These are phyloP conservation scores for Trichoderma afroharzianum DNA, from an alignment of 2,329 filamentous ascomycete species.

Conservation along the genomic window DNA sequence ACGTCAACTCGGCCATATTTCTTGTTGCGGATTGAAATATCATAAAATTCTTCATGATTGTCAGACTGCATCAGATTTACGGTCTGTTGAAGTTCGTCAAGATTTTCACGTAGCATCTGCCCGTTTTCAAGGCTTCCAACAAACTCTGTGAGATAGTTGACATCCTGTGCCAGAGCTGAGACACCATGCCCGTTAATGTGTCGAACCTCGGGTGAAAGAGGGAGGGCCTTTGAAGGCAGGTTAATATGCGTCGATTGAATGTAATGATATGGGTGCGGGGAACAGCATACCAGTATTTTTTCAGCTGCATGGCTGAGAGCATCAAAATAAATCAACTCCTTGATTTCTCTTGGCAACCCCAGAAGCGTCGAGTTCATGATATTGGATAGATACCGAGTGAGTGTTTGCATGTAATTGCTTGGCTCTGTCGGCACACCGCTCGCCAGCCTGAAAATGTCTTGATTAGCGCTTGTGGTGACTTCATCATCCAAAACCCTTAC, in stretches of 20 bases:
- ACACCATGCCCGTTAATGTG: slow-evolving; percentile 87
- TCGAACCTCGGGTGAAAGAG: slow-evolving; percentile 73
- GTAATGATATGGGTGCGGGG: neutral
- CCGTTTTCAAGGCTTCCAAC: slow-evolving; percentile 80
- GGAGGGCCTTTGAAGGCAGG: slow-evolving; percentile 56
- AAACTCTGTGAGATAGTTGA: slow-evolving; percentile 78
- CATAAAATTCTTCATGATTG: slow-evolving; percentile 96
- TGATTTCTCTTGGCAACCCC: slow-evolving; percentile 91
- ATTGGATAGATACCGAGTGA: slow-evolving; percentile 88
- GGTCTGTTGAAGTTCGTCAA: slow-evolving; percentile 92
- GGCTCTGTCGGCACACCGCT: slow-evolving; percentile 64
- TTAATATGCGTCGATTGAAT: neutral
- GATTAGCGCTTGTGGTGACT: slow-evolving; percentile 20
- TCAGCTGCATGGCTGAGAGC: slow-evolving; percentile 86
- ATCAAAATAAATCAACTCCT: slow-evolving; percentile 97
- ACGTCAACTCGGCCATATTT: slow-evolving; percentile 93
- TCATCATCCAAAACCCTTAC: slow-evolving; percentile 37
- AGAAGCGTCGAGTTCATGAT: slow-evolving; percentile 96
- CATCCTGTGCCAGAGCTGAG: slow-evolving; percentile 74
- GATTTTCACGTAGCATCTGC: slow-evolving; percentile 79
- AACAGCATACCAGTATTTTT: slow-evolving; percentile 65
- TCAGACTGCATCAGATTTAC: slow-evolving; percentile 82
- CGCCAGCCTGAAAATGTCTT: slow-evolving; percentile 39
- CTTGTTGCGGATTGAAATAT: slow-evolving; percentile 82
- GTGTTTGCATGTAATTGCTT: slow-evolving; percentile 90